Evolutionary conservation across 2,329 filamentous ascomycete species (phyloP), one percentile per base, ranked within the genome.

Genomic region (Neoscytalidium dimidiatum): DNA sequence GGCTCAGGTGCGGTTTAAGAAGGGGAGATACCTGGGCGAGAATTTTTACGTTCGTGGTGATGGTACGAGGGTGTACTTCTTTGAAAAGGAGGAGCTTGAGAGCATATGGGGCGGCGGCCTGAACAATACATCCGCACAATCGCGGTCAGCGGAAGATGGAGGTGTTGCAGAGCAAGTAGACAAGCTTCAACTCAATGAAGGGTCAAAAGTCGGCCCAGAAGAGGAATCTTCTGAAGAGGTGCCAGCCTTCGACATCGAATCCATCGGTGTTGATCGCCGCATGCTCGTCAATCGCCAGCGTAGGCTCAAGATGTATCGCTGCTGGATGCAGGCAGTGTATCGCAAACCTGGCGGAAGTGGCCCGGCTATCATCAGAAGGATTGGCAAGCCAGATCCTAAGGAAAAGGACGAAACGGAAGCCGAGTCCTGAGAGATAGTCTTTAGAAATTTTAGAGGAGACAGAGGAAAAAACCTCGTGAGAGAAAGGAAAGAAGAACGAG

Each of bases 41-140:
- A 99, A 98, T 74, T 99, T 99, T 73, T 99, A 99, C 76, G 91
- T 97, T 49, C 85, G 95, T 35, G 95, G 95, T 1, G 95, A 99
- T 77, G 95, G 95, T 1, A 99, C 95, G 3, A 86, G 95, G 6
- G 95, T 99, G 0, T 99, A 98, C 78, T 99, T 99, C 78, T 99
- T 99, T 73, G 94, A 97, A 65, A 85, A 88, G 76, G 89, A 94
- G 35, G 90, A 99, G 79, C 81, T 99, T 62, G 84, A 86, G 62
- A 77, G 84, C 48, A 94, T 98, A 66, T 98, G 94, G 94, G 83
- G 83, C 26, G 85, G 84, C 72, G 4, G 58, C 8, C 49, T 63
- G 23, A 21, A 48, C 19, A 52, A 38, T 1, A 13, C 11, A 4
- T 17, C 28, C 13, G 35, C 21, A 35, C 26, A 43, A 33, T 35